These are phyloP conservation scores for Styphnolobium japonicum DNA, from an alignment of 306 rosid species.

Conservation along the genomic window DNA sequence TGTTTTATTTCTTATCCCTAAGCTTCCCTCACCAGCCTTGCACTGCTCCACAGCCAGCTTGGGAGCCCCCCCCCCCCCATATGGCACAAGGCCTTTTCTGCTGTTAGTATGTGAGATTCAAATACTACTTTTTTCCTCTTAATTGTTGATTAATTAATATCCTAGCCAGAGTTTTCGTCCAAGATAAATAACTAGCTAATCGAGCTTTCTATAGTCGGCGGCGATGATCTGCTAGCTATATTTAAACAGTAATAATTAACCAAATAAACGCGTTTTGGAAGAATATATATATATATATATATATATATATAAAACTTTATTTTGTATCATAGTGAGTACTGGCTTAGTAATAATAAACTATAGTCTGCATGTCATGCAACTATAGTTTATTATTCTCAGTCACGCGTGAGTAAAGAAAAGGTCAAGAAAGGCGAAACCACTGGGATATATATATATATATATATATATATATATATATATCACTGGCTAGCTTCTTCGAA, in stretches of 20 bases:
- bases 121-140: background rate
- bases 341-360: slow-evolving; percentile 19
- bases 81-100: slow-evolving; percentile 25
- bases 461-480: background rate
- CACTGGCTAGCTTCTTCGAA: slow-evolving; percentile 32
- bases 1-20: slow-evolving; percentile 42
- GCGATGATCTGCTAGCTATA: background rate
- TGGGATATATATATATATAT: slow-evolving; percentile 6
- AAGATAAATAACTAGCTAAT: background rate
- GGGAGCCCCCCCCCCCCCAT: slow-evolving; percentile 26
- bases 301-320: slow-evolving; percentile 5
- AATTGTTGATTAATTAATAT: background rate
- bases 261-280: slow-evolving; percentile 28
- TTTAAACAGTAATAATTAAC: background rate
- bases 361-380: slow-evolving; percentile 29
- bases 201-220: slow-evolving; percentile 25
- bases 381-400: slow-evolving; percentile 32
- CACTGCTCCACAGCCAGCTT: slow-evolving; percentile 68
- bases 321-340: background rate
- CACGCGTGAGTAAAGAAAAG: slow-evolving; percentile 63
- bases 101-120: slow-evolving; percentile 35
- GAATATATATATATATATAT: background rate
- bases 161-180: slow-evolving; percentile 2
- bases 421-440: slow-evolving; percentile 33
- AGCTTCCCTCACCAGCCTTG: slow-evolving; percentile 50